Evolutionary conservation across 2,329 filamentous ascomycete species (phyloP), one percentile per base, ranked within the genome.

Genomic region (Sporothrix dimorphospora): DNA sequence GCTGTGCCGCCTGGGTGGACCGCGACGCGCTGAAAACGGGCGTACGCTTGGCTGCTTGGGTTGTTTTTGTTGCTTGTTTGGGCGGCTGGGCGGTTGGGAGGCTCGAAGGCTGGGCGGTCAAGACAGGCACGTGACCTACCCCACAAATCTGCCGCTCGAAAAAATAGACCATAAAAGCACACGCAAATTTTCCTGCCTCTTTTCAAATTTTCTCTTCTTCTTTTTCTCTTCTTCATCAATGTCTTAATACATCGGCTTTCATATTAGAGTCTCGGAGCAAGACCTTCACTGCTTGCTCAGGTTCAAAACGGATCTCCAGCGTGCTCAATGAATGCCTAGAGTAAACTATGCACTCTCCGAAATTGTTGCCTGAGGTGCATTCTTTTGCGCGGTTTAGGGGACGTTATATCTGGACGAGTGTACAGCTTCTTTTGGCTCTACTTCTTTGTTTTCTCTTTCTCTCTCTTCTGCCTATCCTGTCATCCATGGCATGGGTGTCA

Each of bases 231-330:
- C 82, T 82, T 84, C 85, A 83, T 87, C 86, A 95, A 93, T 93
- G 90, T 93, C 89, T 89, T 73, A 34, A 21, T 55, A 63, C 57
- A 86, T 86, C 81, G 90, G 91, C 94, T 91, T 92, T 91, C 89
- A 92, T 93, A 92, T 95, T 98, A 98, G 96, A 99, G 96, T 99
- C 96, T 97, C 95, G 94, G 92, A 92, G 90, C 90, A 92, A 90
- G 92, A 89, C 82, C 81, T 81, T 94, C 93, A 93, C 88, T 98
- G 89, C 92, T 94, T 94, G 90, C 92, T 93, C 92, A 97, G 93
- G 89, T 91, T 88, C 90, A 86, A 82, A 82, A 86, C 45, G 88
- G 91, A 88, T 92, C 94, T 92, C 74, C 85, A 85, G 93, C 94
- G 95, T 93, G 96, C 96, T 99, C 94, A 89, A 94, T 91, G 93